A percentile compares a stretch with the other conserved stretches of the same genome.
These are phyloP conservation scores for Fraxinus paxiana DNA, from an alignment of 305 asterid genomes.

Conservation along the genomic window DNA sequence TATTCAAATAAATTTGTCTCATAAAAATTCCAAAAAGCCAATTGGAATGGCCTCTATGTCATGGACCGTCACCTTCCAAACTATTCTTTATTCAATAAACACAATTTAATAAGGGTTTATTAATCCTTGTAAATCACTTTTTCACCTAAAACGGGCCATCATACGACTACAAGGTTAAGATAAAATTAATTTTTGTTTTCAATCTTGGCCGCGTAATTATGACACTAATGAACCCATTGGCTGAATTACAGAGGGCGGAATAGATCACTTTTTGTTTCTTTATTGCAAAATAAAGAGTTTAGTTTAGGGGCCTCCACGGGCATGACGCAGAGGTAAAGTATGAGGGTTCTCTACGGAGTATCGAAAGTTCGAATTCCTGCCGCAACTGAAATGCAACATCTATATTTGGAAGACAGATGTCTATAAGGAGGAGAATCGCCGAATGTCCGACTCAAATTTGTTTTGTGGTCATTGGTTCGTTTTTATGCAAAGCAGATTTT, in stretches of 20 bases:
- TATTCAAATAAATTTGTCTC: constrained; percentile 17
- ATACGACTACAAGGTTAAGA: constrained; percentile 8
- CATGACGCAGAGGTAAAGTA: too few relatives aligned
- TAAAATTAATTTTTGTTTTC: constrained; percentile 4
- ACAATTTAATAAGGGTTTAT: constrained; percentile 4
- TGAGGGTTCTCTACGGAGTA: too few relatives aligned
- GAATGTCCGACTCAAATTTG: too few relatives aligned
- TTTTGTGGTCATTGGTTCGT: background rate
- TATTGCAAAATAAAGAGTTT: background rate
- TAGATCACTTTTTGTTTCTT: constrained; percentile 18
- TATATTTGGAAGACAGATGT: too few relatives aligned
- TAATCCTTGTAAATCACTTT: constrained; percentile 15
- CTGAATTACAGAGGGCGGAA: constrained; percentile 47
- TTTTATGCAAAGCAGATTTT: background rate
- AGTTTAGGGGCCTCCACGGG: too few relatives aligned
- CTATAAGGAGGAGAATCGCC: too few relatives aligned
- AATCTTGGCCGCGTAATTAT: constrained; percentile 19
- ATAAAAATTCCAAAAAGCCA: constrained; percentile 21
- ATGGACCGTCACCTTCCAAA: constrained; percentile 40
- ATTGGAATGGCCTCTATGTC: constrained; percentile 29
- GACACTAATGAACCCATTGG: constrained; percentile 42
- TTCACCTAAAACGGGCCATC: constrained; percentile 23
- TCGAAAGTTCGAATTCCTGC: too few relatives aligned
- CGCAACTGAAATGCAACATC: too few relatives aligned
- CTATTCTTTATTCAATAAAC: background rate